A percentile compares a stretch with the other conserved stretches of the same genome.
phyloP scores from a whole-genome alignment of 2,329 filamentous ascomycete species.

The Tolypocladium amazonense region DNA sequence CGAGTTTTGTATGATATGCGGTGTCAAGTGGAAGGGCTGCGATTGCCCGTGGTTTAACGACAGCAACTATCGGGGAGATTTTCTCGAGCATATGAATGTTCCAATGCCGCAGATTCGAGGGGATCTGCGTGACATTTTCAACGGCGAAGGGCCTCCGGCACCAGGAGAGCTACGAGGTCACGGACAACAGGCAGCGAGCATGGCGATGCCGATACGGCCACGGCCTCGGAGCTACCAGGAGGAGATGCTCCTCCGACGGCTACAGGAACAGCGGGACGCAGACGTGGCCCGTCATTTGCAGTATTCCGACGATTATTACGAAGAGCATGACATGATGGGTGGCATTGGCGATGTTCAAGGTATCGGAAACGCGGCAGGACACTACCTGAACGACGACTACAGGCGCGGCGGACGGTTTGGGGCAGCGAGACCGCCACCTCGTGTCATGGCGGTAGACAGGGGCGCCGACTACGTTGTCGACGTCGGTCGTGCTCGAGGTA shows the following conservation, averaged over 20 bases:
- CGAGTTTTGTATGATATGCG: constrained; percentile 83
- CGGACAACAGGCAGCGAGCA: constrained; percentile 3
- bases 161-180: constrained; percentile 17
- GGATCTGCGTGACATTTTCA: constrained; percentile 8
- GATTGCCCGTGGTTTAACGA: constrained; percentile 74
- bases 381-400: constrained; percentile 54
- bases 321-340: constrained; percentile 22
- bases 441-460: neutral
- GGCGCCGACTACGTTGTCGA: constrained; percentile 27
- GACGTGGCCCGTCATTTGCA: constrained; percentile 16
- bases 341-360: constrained; percentile 27
- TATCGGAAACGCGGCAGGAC: constrained; percentile 40
- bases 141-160: constrained; percentile 13
- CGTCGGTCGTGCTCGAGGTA: constrained; percentile 30
- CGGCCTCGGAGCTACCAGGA: constrained; percentile 31
- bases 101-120: constrained; percentile 24
- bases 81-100: constrained; percentile 40
- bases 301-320: constrained; percentile 24
- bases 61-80: constrained; percentile 41
- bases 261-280: constrained; percentile 37
- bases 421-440: neutral
- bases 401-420: constrained; percentile 10
- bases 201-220: constrained; percentile 13
- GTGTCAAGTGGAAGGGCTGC: constrained; percentile 71
- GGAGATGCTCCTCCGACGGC: constrained; percentile 31